A percentile compares a stretch with the other conserved stretches of the same genome.
phyloP scores from a whole-genome alignment of 2,329 filamentous ascomycete species.

The Aspergillus sp. region DNA sequence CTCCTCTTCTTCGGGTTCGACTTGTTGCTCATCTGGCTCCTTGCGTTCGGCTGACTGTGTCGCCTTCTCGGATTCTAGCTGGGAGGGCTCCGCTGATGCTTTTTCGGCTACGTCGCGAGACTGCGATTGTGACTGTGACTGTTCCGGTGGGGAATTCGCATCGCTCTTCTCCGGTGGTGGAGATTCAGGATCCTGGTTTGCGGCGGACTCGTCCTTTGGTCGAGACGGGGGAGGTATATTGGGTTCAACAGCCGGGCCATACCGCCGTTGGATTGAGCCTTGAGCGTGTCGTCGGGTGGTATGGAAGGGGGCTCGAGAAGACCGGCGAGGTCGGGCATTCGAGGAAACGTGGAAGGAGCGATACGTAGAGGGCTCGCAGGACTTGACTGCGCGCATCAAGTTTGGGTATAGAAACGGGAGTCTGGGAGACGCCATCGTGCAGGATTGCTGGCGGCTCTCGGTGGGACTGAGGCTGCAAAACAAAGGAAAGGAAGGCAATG shows the following conservation, averaged over 20 bases:
- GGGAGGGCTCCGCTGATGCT: conserved; percentile 12
- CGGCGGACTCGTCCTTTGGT: conserved; percentile 25
- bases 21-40: conserved; percentile 15
- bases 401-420: conserved; percentile 70
- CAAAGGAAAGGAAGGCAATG: conserved; percentile 3
- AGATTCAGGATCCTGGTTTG: conserved; percentile 10
- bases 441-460: neutral
- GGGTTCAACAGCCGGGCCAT: conserved; percentile 46
- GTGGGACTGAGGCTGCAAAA: conserved; percentile 8
- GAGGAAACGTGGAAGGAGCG: conserved; percentile 41
- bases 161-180: conserved; percentile 9
- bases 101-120: neutral
- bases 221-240: conserved; percentile 39
- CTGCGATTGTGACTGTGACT: conserved; percentile 13
- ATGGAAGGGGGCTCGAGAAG: conserved; percentile 32
- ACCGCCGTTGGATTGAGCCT: conserved; percentile 45
- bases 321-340: conserved; percentile 19
- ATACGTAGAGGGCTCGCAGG: conserved; percentile 47
- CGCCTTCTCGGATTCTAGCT: conserved; percentile 15
- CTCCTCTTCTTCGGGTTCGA: conserved; percentile 17
- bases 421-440: conserved; percentile 60
- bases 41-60: conserved; percentile 16
- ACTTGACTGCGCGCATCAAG: conserved; percentile 58
- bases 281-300: conserved; percentile 36
- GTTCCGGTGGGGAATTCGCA: conserved; percentile 13